A percentile compares a stretch with the other conserved stretches of the same genome.
Conservation (phyloP, 73 alveolate genomes). For the Symbiodinium natans region DNA sequence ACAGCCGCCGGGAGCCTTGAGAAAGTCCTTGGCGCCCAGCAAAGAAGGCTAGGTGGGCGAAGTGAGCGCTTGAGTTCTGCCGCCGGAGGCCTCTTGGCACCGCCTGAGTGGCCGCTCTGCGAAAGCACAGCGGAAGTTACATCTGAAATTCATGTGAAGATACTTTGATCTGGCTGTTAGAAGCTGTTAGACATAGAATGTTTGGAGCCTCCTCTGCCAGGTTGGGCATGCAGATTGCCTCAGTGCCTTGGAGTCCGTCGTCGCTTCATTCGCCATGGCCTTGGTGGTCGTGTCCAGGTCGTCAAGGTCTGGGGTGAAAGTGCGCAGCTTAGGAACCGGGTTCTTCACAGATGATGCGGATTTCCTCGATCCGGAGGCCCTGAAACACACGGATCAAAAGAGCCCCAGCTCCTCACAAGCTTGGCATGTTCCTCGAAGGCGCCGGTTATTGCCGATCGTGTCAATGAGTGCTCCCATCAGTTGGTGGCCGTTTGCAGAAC, state of each 20-base stretch:
- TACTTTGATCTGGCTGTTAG: too few relatives aligned
- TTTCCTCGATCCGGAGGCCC: conserved; percentile 83
- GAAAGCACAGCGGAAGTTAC: neutral
- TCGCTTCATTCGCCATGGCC: neutral
- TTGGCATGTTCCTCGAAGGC: neutral
- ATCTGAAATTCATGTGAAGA: too few relatives aligned
- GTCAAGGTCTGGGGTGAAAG: too few relatives aligned
- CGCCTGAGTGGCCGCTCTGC: neutral
- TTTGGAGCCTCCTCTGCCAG: neutral
- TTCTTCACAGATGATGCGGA: conserved; percentile 68
- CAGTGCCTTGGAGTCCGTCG: neutral
- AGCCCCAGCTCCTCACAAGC: too few relatives aligned
- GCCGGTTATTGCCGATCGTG: neutral
- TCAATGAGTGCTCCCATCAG: neutral
- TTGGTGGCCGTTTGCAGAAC: neutral
- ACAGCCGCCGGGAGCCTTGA: too few relatives aligned
- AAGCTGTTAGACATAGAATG: neutral
- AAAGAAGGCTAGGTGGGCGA: too few relatives aligned
- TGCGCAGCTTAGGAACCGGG: conserved; percentile 44
- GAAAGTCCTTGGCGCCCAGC: too few relatives aligned
- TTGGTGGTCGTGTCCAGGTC: neutral
- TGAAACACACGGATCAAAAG: neutral
- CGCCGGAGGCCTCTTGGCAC: neutral
- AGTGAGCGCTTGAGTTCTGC: too few relatives aligned
- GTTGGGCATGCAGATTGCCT: neutral